Evolutionary conservation across 768 basidiomycete genomes (phyloP).

Genomic region (Lactarius psammicola): DNA sequence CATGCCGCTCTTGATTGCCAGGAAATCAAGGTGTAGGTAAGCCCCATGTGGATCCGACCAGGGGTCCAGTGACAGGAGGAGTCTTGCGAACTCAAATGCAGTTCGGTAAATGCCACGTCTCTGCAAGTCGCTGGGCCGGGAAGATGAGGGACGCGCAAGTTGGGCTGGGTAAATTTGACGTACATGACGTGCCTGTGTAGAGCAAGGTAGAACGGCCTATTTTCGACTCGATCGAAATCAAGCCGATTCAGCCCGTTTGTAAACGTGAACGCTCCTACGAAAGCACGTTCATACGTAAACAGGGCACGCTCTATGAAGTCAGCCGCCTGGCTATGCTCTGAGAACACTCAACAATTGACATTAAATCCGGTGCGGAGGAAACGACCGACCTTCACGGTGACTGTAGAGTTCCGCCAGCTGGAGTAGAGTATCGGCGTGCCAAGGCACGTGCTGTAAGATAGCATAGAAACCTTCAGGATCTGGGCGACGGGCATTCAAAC

Average conservation of each 20-base stretch:
- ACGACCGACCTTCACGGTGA: slow-evolving; percentile 74
- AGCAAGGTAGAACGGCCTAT: slow-evolving; percentile 88
- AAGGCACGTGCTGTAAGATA: slow-evolving; percentile 74
- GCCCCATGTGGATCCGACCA: slow-evolving; percentile 87
- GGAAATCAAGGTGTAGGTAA: slow-evolving; percentile 77
- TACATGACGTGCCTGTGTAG: slow-evolving; percentile 81
- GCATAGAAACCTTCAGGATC: slow-evolving; percentile 79
- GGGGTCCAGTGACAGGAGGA: slow-evolving; percentile 83
- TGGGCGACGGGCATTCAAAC: slow-evolving; percentile 31
- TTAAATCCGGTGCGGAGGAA: background rate
- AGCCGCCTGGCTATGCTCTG: slow-evolving; percentile 79
- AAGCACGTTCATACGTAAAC: slow-evolving; percentile 89
- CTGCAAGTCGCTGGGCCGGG: slow-evolving; percentile 62
- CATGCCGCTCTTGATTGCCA: slow-evolving; percentile 81
- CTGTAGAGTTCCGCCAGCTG: slow-evolving; percentile 83
- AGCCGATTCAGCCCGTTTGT: slow-evolving; percentile 78
- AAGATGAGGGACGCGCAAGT: background rate
- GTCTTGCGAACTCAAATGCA: slow-evolving; percentile 87
- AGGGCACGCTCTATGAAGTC: slow-evolving; percentile 92
- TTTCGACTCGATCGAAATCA: slow-evolving; percentile 89
- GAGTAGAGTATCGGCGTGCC: slow-evolving; percentile 90
- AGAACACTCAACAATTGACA: slow-evolving; percentile 8
- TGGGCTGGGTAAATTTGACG: slow-evolving; percentile 30
- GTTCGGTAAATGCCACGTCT: slow-evolving; percentile 89
- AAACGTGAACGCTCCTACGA: slow-evolving; percentile 84